Conservation (phyloP, 306 rosid species). For the Acacia acuminata region DNA sequence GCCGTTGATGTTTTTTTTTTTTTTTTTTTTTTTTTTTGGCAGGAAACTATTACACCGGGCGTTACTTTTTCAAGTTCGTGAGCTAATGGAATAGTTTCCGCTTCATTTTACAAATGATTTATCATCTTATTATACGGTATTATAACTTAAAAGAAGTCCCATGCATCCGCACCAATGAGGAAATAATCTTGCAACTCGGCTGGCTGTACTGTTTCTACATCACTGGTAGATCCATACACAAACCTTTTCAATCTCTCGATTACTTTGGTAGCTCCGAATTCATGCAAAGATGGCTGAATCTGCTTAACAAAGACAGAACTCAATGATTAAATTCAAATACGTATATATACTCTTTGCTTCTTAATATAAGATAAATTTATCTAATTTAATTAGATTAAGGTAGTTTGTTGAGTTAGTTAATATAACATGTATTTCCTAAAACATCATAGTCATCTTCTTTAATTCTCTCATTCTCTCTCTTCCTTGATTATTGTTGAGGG, state of each 20-base stretch:
- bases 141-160: constrained; percentile 26
- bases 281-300: constrained; percentile 39
- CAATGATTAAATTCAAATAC: neutral
- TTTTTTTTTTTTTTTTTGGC: neutral
- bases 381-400: no score
- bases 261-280: constrained; percentile 53
- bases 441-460: no score
- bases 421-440: no score
- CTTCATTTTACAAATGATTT: neutral
- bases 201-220: constrained; percentile 33
- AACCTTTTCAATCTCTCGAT: constrained; percentile 52
- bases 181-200: constrained; percentile 48
- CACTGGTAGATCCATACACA: constrained; percentile 54
- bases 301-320: constrained; percentile 22
- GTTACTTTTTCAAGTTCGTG: neutral
- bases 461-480: no score
- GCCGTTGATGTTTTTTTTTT: neutral
- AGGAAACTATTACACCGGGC: neutral
- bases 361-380: no score
- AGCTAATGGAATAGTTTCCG: neutral
- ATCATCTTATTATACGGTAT: neutral
- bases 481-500: no score
- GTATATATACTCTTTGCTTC: no score
- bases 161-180: constrained; percentile 27
- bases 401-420: no score